phyloP scores from a whole-genome alignment of 306 rosid genomes.

The cucumber (Cucumis sativus) region Cucumber_9930_V3 NC_026659.2:321001-321500 shows the following conservation, averaged over 20 bases:
- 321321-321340: slow-evolving; percentile 77
- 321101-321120: neutral
- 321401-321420: neutral
- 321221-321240: slow-evolving; percentile 77
- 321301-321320: slow-evolving; percentile 92
- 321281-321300: slow-evolving; percentile 93
- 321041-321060: neutral
- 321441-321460: neutral
- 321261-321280: slow-evolving; percentile 82
- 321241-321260: slow-evolving; percentile 86
- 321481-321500: neutral
- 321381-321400: slow-evolving; percentile 49
- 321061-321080: neutral
- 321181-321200: slow-evolving; percentile 91
- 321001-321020: neutral
- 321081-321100: neutral
- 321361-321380: slow-evolving; percentile 93
- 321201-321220: slow-evolving; percentile 87
- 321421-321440: neutral
- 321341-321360: slow-evolving; percentile 68
- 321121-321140: neutral
- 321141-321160: neutral
- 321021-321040: neutral
- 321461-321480: neutral
- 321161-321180: slow-evolving; percentile 71